A percentile compares a stretch with the other conserved stretches of the same genome.
Evolutionary conservation across 345 rosid genomes (phyloP).

Genomic region (Syzygium aqueum): DNA sequence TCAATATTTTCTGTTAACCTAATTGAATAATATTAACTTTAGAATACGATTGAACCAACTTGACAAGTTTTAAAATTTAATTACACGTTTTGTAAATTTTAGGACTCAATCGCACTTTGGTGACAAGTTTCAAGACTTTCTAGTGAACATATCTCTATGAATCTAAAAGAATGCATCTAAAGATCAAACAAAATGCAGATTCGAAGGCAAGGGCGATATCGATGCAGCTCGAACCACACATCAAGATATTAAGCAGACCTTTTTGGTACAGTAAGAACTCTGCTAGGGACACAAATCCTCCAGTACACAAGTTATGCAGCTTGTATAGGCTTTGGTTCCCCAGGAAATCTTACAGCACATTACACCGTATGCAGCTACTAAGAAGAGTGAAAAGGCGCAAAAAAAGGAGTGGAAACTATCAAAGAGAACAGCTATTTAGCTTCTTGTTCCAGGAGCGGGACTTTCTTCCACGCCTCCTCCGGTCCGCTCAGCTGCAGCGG

Average conservation of each 20-base stretch:
- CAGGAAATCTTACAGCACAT: background rate
- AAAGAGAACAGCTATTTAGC: conserved; percentile 36
- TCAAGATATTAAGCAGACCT: background rate
- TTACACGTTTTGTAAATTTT: too few species aligned
- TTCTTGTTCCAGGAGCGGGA: conserved; percentile 67
- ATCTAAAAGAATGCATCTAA: too few species aligned
- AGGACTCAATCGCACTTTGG: too few species aligned
- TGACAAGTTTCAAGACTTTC: too few species aligned
- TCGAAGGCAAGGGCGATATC: background rate
- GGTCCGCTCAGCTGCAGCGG: conserved; percentile 58
- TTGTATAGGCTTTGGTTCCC: background rate
- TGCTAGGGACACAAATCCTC: background rate
- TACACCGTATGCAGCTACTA: background rate
- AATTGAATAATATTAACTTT: too few species aligned
- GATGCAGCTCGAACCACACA: background rate
- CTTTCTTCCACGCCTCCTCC: conserved; percentile 74
- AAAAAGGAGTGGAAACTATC: background rate
- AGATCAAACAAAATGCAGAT: background rate
- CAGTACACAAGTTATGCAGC: background rate
- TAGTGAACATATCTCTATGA: background rate
- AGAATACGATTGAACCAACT: too few species aligned
- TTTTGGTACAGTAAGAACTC: background rate
- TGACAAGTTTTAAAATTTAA: too few species aligned
- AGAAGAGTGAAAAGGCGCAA: background rate
- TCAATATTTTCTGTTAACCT: too few species aligned